Evolutionary conservation across 805 yeast genomes (phyloP).

Genomic region (fission yeast (Schizosaccharomyces pombe)): DNA sequence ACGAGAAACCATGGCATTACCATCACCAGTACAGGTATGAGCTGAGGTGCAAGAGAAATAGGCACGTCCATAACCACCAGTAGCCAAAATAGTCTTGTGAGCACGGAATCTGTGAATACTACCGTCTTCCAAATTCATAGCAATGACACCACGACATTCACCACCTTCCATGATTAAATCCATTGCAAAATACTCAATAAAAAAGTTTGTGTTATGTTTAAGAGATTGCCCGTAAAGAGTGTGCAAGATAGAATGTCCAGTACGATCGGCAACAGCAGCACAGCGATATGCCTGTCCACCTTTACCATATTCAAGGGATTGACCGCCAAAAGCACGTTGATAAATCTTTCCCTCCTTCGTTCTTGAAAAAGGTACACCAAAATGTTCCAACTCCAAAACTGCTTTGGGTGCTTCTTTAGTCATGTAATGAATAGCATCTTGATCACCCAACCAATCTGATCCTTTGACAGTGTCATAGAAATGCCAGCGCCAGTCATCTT

Average conservation of each 20-base stretch:
- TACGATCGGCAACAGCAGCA: constrained; percentile 97
- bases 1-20: constrained; percentile 92
- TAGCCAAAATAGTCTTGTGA: constrained; percentile 86
- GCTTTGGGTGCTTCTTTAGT: constrained; percentile 93
- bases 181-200: constrained; percentile 89
- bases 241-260: constrained; percentile 92
- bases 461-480: constrained; percentile 99
- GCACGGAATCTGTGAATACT: constrained; percentile 94
- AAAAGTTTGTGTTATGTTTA: constrained; percentile 91
- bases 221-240: constrained; percentile 89
- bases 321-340: constrained; percentile 99
- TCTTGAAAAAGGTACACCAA: constrained; percentile 95
- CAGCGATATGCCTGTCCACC: constrained; percentile 99
- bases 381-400: constrained; percentile 89
- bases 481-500: constrained; percentile 98
- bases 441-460: constrained; percentile 98
- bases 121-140: constrained; percentile 97
- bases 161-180: constrained; percentile 89
- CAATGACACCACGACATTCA: constrained; percentile 87
- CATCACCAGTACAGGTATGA: constrained; percentile 98
- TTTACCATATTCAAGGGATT: constrained; percentile 79
- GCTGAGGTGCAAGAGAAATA: constrained; percentile 98
- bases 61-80: constrained; percentile 97
- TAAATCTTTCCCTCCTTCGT: constrained; percentile 89
- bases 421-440: constrained; percentile 97